Base-by-base conservation (phyloP, 2,329 filamentous ascomycete species). In the Exophiala dermatitidis region DNA sequence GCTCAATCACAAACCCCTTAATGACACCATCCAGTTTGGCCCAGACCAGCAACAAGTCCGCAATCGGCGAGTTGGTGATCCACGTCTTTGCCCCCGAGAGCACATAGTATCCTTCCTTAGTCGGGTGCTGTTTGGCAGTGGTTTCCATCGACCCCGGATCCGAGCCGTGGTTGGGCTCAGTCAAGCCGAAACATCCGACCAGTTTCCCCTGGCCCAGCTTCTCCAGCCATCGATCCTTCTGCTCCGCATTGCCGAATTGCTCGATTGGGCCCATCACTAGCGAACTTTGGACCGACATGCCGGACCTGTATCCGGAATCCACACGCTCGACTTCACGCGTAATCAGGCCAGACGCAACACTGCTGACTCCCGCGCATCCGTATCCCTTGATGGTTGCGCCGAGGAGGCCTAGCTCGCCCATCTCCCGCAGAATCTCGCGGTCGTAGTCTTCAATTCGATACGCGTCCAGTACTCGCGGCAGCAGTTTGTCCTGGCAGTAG, bases 41-140 rank as follows among this genome's bases (percentile, higher is more conserved):
- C 93, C 93, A 98, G 1, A 95, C 84, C 60, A 95, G 72, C 48
- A 94, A 72, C 1, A 95, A 77, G 63, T 95, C 88, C 1, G 89
- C 82, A 63, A 95, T 94, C 3, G 90, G 90, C 6, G 86, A 91
- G 71, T 95, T 95, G n/a, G 90, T 95, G 67, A 95, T 95, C 90
- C 90, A 95, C 0, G 90, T 95, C 77, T 95, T 95, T 46, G 86
- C 75, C 1, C 90, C 90, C 45, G 84, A 88, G 36, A 95, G 72
- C 40, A 83, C 79, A 63, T 85, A 86, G 69, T 89, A 88, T 1
- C 89, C 89, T 65, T 87, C 84, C 75, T 90, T 90, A 7, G 81
- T 84, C 5, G 89, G 87, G 67, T 95, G 89, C 46, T 84, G 83
- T 66, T 83, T 88, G 9, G 90, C 90, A 6, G 80, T 77, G 5